Evolutionary conservation across 2,329 filamentous ascomycete genomes (phyloP).

Genomic region (Fusarium proliferatum): DNA sequence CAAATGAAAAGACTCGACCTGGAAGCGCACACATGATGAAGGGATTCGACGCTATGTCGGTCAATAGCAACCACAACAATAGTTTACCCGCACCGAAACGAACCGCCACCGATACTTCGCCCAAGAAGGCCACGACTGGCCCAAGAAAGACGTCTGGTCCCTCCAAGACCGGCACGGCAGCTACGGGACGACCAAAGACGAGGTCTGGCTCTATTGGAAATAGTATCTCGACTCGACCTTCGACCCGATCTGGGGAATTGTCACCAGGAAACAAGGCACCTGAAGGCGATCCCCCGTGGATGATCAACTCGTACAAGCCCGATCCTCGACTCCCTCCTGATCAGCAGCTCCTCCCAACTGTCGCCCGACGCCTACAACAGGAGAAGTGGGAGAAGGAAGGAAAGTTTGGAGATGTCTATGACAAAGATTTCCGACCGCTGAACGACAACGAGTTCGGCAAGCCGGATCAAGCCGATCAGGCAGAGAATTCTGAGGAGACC

Average conservation of each 20-base stretch:
- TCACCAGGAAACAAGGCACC: constrained; percentile 70
- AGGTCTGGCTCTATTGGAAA: constrained; percentile 65
- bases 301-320: constrained; percentile 93
- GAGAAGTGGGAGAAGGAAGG: constrained; percentile 96
- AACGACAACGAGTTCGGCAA: constrained; percentile 70
- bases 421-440: constrained; percentile 86
- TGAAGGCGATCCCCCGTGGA: constrained; percentile 96
- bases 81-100: constrained; percentile 52
- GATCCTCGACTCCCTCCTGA: constrained; percentile 94
- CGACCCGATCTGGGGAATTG: constrained; percentile 70
- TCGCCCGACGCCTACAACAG: constrained; percentile 89
- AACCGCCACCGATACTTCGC: constrained; percentile 62
- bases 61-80: constrained; percentile 28
- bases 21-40: constrained; percentile 74
- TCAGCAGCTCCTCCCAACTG: constrained; percentile 93
- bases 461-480: constrained; percentile 60
- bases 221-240: constrained; percentile 65
- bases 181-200: constrained; percentile 69
- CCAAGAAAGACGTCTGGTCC: constrained; percentile 59
- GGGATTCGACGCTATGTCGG: constrained; percentile 41
- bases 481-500: constrained; percentile 41
- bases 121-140: constrained; percentile 59
- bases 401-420: constrained; percentile 85
- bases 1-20: constrained; percentile 71
- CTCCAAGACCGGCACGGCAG: constrained; percentile 52